These are phyloP conservation scores for Trichoderma sp. DNA, from an alignment of 2,329 filamentous ascomycete genomes.

Conservation along the genomic window DNA sequence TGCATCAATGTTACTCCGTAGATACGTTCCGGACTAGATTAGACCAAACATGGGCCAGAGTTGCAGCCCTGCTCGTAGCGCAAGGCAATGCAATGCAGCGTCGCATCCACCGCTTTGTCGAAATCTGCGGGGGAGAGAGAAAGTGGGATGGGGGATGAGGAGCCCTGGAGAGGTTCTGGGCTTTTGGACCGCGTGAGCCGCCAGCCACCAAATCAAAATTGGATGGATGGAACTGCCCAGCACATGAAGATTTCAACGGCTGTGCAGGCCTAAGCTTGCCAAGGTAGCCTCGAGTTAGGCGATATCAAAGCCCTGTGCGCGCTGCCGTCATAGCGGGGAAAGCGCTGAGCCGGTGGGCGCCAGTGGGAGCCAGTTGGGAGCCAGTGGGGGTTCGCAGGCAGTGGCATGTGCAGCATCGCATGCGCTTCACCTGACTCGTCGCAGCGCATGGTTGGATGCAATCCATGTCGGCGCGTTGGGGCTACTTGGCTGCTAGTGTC, in stretches of 20 bases:
- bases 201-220: not conserved
- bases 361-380: no score
- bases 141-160: not conserved
- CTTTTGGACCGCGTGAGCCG: not conserved
- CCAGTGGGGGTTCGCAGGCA: not conserved
- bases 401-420: conserved; percentile 10
- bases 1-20: no score
- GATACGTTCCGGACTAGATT: no score
- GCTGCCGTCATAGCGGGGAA: not conserved
- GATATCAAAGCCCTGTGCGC: not conserved
- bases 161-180: not conserved
- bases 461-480: not conserved
- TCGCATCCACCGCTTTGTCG: not conserved
- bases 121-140: not conserved
- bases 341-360: not conserved
- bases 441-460: not conserved
- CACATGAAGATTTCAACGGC: no score
- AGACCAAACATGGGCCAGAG: no score
- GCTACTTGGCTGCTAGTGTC: not conserved
- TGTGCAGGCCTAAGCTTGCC: no score
- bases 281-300: not conserved
- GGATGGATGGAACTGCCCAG: no score
- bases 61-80: not conserved
- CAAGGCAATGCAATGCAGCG: not conserved
- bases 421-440: conserved; percentile 12